Evolutionary conservation across 108 stramenopile species (phyloP).

Genomic region (Phaeodactylum tricornutum): DNA sequence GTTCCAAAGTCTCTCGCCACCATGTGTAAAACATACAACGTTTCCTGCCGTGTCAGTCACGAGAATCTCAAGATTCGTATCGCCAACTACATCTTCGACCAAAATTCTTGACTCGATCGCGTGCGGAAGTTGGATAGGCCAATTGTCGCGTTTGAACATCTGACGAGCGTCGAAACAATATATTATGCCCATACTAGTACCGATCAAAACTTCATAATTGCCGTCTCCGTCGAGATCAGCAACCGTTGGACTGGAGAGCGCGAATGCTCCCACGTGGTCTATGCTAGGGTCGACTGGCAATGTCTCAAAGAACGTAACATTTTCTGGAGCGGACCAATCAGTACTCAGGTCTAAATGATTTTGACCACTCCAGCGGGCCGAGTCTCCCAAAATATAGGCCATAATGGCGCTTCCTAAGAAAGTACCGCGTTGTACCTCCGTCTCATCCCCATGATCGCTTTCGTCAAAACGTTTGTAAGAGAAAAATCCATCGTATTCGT

Average conservation of each 20-base stretch:
- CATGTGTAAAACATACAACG: slow-evolving; percentile 42
- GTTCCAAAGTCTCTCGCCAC: slow-evolving; percentile 61
- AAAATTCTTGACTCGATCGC: slow-evolving; percentile 59
- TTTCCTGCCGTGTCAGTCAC: slow-evolving; percentile 72
- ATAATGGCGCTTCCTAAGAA: slow-evolving; percentile 68
- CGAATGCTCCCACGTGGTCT: slow-evolving; percentile 66
- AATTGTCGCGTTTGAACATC: slow-evolving; percentile 29
- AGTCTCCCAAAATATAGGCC: slow-evolving; percentile 42
- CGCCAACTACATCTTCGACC: slow-evolving; percentile 69
- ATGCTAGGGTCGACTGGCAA: slow-evolving; percentile 25
- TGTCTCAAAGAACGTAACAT: slow-evolving; percentile 33
- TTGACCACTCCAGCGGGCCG: slow-evolving; percentile 39
- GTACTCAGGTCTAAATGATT: slow-evolving; percentile 70
- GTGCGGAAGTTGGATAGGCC: slow-evolving; percentile 58
- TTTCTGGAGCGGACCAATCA: slow-evolving; percentile 65
- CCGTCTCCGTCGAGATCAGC: slow-evolving; percentile 63
- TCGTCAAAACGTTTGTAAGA: slow-evolving; percentile 52
- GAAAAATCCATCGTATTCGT: slow-evolving; percentile 63
- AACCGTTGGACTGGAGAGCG: slow-evolving; percentile 54
- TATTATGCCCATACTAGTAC: slow-evolving; percentile 70
- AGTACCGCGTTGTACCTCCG: slow-evolving; percentile 49
- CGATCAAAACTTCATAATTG: slow-evolving; percentile 50
- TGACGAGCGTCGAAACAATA: slow-evolving; percentile 50
- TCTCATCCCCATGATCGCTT: slow-evolving; percentile 68
- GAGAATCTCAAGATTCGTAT: slow-evolving; percentile 68